These are phyloP conservation scores for Metschnikowia proteae DNA, from an alignment of 805 yeast species.

Conservation along the genomic window DNA sequence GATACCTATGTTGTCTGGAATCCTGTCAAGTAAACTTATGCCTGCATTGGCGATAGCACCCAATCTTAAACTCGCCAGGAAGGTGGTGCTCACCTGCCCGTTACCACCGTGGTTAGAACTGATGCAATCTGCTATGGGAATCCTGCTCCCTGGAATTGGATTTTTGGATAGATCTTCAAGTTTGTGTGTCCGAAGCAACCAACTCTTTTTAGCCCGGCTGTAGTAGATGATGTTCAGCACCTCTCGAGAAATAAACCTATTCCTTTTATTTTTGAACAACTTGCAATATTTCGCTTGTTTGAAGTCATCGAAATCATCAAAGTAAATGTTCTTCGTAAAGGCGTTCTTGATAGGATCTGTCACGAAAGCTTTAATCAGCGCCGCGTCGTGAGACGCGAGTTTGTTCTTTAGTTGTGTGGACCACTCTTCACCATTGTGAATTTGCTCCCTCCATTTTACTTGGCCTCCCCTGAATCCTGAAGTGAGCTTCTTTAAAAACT, in stretches of 20 bases:
- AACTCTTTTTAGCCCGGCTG: constrained; percentile 3
- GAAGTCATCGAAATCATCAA: background rate
- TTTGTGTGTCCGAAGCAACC: constrained; percentile 7
- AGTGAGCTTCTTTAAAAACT: background rate
- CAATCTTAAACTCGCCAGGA: constrained; percentile 6
- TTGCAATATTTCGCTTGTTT: background rate
- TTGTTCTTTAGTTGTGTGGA: background rate
- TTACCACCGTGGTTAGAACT: constrained; percentile 9
- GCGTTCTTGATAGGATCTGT: background rate
- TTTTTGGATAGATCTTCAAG: background rate
- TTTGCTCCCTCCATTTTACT: background rate
- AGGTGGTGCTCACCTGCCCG: constrained; percentile 12
- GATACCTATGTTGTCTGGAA: background rate
- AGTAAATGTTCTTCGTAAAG: background rate
- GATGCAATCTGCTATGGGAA: constrained; percentile 12
- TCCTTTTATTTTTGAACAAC: constrained; percentile 3
- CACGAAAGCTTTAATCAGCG: background rate
- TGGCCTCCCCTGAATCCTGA: background rate
- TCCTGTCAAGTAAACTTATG: constrained; percentile 3
- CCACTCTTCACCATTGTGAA: background rate
- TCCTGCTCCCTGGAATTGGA: constrained; percentile 3
- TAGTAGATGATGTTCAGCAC: constrained; percentile 9
- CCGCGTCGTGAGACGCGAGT: background rate
- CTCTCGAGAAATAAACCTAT: constrained; percentile 3
- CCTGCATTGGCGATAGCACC: constrained; percentile 1